Conservation (phyloP, 1,284 basidiomycete genomes). For the Boletus holoroseus region DNA sequence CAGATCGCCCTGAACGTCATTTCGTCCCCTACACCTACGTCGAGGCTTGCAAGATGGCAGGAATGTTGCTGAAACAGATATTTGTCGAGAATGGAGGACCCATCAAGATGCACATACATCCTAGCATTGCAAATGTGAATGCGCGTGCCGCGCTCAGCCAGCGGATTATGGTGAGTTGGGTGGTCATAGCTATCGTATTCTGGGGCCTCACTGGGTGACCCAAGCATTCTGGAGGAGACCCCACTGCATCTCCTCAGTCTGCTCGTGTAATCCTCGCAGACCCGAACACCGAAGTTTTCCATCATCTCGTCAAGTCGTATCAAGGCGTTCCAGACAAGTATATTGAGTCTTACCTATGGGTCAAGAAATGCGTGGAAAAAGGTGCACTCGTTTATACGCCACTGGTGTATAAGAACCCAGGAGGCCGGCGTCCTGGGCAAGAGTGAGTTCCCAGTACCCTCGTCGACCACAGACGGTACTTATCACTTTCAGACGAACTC, state of each 20-base stretch:
- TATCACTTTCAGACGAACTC: slow-evolving; percentile 51
- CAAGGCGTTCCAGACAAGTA: slow-evolving; percentile 63
- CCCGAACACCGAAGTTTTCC: slow-evolving; percentile 65
- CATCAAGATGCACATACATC: slow-evolving; percentile 70
- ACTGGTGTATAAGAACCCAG: slow-evolving; percentile 72
- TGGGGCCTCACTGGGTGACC: not conserved
- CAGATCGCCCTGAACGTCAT: slow-evolving; percentile 63
- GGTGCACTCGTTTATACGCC: slow-evolving; percentile 60
- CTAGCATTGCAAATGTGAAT: slow-evolving; percentile 69
- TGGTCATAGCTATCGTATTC: not conserved
- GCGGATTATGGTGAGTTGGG: slow-evolving; percentile 57
- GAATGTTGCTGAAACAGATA: slow-evolving; percentile 65
- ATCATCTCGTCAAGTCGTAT: slow-evolving; percentile 62
- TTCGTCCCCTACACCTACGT: slow-evolving; percentile 76
- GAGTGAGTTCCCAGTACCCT: slow-evolving; percentile 46
- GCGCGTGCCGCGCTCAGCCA: slow-evolving; percentile 56
- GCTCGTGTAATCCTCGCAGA: slow-evolving; percentile 73
- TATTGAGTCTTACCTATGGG: slow-evolving; percentile 74
- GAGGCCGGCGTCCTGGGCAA: slow-evolving; percentile 71
- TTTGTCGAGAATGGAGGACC: slow-evolving; percentile 58
- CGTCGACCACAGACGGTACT: not conserved
- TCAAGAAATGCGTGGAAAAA: slow-evolving; percentile 71
- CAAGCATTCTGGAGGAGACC: slow-evolving; percentile 74
- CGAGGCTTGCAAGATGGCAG: slow-evolving; percentile 69
- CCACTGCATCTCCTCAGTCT: slow-evolving; percentile 55